Conservation (phyloP, 2,329 filamentous ascomycete species). For the Fusarium chlamydosporum region DNA sequence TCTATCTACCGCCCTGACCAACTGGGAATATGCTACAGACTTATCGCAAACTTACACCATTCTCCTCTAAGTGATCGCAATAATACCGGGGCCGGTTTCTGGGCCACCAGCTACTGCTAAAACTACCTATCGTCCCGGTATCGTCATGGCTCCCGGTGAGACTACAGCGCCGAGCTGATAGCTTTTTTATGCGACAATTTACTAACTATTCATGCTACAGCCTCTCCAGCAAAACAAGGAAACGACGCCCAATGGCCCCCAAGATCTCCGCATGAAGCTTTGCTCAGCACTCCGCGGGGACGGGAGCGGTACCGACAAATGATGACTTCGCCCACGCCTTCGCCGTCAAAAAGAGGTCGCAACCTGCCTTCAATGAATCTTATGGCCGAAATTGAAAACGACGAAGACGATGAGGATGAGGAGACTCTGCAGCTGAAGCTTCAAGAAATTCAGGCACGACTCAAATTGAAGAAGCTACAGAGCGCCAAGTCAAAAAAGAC, state of each 20-base stretch:
- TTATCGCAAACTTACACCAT: constrained; percentile 16
- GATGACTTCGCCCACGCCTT: constrained; percentile 76
- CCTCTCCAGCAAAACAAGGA: constrained; percentile 56
- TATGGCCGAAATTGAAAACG: constrained; percentile 56
- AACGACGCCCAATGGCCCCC: constrained; percentile 74
- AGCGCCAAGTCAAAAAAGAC: constrained; percentile 59
- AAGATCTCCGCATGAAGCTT: constrained; percentile 74
- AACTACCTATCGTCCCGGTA: constrained; percentile 30
- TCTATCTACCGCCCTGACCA: constrained; percentile 37
- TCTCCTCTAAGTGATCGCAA: constrained; percentile 34
- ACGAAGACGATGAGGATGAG: constrained; percentile 83
- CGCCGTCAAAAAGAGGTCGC: constrained; percentile 62
- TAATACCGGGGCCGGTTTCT: constrained; percentile 37
- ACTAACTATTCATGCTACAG: constrained; percentile 38
- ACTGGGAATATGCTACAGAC: constrained; percentile 42
- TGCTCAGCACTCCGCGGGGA: constrained; percentile 80
- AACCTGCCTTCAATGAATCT: constrained; percentile 52
- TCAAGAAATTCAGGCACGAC: constrained; percentile 86
- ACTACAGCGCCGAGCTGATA: constrained; percentile 3
- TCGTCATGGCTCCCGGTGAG: constrained; percentile 51
- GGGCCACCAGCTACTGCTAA: constrained; percentile 25
- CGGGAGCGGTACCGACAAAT: constrained; percentile 80
- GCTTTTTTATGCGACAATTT: constrained; percentile 8
- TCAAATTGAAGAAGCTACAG: constrained; percentile 90
- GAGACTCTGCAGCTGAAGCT: constrained; percentile 89